A percentile compares a stretch with the other conserved stretches of the same genome.
These are phyloP conservation scores for Amphicarpaea edgeworthii DNA, from an alignment of 306 rosid genomes.

Conservation along the genomic window DNA sequence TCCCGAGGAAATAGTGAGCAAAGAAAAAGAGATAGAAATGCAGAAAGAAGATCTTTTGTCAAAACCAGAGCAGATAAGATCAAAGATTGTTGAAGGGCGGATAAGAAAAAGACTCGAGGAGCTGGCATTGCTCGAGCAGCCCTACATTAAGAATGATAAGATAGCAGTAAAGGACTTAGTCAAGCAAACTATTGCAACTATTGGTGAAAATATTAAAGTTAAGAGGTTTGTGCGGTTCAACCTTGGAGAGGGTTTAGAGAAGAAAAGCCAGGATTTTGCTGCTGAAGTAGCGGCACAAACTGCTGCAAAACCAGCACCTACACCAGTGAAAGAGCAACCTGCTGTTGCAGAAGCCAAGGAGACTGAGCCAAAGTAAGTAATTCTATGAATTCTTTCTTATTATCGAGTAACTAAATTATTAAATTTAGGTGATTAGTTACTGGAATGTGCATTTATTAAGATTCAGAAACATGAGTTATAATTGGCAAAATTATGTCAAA, in stretches of 20 bases:
- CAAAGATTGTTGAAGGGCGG: conserved; percentile 92
- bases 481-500: neutral
- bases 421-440: neutral
- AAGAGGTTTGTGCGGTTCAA: conserved; percentile 91
- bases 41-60: conserved; percentile 96
- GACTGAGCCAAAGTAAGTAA: conserved; percentile 72
- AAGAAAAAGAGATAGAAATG: conserved; percentile 94
- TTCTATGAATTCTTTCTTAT: conserved; percentile 30
- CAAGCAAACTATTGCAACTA: conserved; percentile 93
- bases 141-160: conserved; percentile 92
- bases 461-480: conserved; percentile 26
- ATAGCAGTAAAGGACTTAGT: conserved; percentile 82
- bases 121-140: conserved; percentile 93
- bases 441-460: conserved; percentile 21
- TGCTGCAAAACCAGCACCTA: conserved; percentile 63
- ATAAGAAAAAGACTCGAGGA: conserved; percentile 94
- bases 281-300: conserved; percentile 99
- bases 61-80: conserved; percentile 94
- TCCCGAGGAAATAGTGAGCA: conserved; percentile 72
- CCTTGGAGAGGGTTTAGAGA: conserved; percentile 98
- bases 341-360: conserved; percentile 63
- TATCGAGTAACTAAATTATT: conserved; percentile 30
- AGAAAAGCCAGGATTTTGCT: conserved; percentile 97
- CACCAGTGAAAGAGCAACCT: conserved; percentile 64
- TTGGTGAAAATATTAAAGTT: conserved; percentile 96